Conservation (phyloP, 2,329 filamentous ascomycete species). For the Colletotrichum cordylinicola region DNA sequence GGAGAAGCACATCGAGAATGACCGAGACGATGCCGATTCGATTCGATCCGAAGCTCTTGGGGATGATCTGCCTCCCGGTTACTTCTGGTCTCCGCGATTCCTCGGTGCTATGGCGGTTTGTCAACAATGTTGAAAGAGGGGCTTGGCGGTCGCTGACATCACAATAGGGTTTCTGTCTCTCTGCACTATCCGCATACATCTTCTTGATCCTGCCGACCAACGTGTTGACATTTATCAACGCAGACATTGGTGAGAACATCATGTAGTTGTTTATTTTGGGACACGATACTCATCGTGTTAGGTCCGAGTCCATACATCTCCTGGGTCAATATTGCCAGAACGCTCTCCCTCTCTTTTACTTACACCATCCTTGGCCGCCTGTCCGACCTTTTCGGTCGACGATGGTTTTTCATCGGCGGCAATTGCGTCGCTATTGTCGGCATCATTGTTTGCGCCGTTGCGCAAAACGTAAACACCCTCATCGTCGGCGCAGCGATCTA, state of each 20-base stretch:
- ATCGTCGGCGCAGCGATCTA: constrained; percentile 41
- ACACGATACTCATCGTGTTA: not conserved
- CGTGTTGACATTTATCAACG: constrained; percentile 34
- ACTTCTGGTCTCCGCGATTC: constrained; percentile 39
- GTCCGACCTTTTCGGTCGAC: constrained; percentile 43
- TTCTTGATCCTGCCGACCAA: constrained; percentile 44
- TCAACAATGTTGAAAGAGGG: not conserved
- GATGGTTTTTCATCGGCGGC: constrained; percentile 45
- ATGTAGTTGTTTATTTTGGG: not conserved
- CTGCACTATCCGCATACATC: constrained; percentile 41
- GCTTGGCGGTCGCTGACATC: not conserved
- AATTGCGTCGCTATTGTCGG: constrained; percentile 40
- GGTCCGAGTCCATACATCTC: constrained; percentile 22
- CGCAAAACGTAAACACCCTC: constrained; percentile 37
- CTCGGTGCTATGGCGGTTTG: constrained; percentile 36
- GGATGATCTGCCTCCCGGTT: constrained; percentile 39
- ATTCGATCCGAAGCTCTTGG: constrained; percentile 39
- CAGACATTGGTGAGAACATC: constrained; percentile 32
- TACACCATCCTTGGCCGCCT: constrained; percentile 39
- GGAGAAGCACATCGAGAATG: constrained; percentile 16
- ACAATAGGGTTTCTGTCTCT: constrained; percentile 40
- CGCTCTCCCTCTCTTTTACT: constrained; percentile 33
- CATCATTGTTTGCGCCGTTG: constrained; percentile 39
- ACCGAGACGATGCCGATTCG: constrained; percentile 33
- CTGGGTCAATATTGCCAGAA: constrained; percentile 36